Evolutionary conservation across 225 moss, liverwort and hornwort genomes (phyloP).

Genomic region (Neckera pumila): DNA sequence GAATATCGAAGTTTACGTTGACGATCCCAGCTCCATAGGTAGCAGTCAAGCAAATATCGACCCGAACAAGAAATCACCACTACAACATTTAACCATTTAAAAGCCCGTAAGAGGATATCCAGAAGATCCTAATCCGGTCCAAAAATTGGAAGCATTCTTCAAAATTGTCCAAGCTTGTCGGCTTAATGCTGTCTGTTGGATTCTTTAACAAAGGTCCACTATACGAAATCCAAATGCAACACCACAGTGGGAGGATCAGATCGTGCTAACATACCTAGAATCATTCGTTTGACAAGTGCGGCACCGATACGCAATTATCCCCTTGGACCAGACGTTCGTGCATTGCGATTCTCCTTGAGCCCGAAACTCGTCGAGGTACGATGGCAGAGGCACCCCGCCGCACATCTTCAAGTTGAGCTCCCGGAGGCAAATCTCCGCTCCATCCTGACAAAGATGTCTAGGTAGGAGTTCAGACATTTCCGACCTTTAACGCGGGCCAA

Average conservation of each 20-base stretch:
- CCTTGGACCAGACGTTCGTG: constrained; percentile 81
- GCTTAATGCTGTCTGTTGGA: neutral
- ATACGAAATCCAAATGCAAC: neutral
- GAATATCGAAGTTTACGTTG: neutral
- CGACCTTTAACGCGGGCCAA: neutral
- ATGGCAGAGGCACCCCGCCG: constrained; percentile 29
- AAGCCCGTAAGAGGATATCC: neutral
- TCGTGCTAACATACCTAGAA: constrained; percentile 44
- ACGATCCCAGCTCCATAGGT: neutral
- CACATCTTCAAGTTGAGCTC: constrained; percentile 7
- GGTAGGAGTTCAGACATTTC: constrained; percentile 23
- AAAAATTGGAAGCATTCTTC: neutral
- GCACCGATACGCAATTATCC: constrained; percentile 75
- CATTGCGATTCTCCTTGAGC: constrained; percentile 75
- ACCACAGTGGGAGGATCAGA: neutral
- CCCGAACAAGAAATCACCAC: neutral
- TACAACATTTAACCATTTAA: neutral
- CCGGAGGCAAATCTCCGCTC: constrained; percentile 4
- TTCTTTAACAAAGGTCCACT: neutral
- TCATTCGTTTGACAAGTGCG: constrained; percentile 73
- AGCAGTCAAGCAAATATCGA: neutral
- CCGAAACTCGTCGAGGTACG: constrained; percentile 54
- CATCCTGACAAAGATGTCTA: neutral
- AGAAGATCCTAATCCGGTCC: neutral
- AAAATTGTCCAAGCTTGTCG: neutral